Percentiles rank a stretch among this genome's conserved stretches.
phyloP scores from a whole-genome alignment of 1,284 basidiomycete species.

The Cutaneotrichosporon sp. region DNA sequence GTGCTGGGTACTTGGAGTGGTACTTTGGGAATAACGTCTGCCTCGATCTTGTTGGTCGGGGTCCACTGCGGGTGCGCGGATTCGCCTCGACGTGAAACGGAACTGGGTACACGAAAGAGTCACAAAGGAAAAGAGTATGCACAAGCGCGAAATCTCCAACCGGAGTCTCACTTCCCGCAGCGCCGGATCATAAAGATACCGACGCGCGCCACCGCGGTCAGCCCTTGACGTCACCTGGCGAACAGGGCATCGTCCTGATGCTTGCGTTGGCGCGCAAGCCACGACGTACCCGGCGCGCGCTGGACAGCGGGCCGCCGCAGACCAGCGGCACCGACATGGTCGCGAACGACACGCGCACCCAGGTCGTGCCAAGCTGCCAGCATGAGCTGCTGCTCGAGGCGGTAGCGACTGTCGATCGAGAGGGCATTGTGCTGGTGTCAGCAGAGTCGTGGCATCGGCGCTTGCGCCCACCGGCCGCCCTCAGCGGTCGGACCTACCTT shows the following conservation, averaged over 20 bases:
- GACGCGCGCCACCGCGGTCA: conserved; percentile 22
- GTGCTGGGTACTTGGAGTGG: not conserved
- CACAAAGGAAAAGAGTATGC: conserved; percentile 1
- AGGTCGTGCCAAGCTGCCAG: conserved; percentile 68
- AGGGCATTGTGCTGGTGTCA: conserved; percentile 14
- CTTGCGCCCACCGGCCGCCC: not conserved
- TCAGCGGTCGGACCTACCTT: conserved; percentile 56
- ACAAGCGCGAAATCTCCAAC: conserved; percentile 16
- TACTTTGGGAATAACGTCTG: not conserved
- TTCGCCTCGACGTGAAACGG: not conserved
- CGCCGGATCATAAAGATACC: conserved; percentile 14
- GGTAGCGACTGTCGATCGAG: conserved; percentile 56
- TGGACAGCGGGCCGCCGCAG: conserved; percentile 42
- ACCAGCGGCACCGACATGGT: conserved; percentile 39
- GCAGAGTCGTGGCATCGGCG: not conserved
- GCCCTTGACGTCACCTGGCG: conserved; percentile 24
- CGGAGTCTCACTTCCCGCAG: conserved; percentile 17
- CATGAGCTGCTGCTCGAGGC: conserved; percentile 76
- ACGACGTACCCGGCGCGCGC: conserved; percentile 58
- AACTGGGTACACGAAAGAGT: conserved; percentile 2
- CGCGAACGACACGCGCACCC: conserved; percentile 65
- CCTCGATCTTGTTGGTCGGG: not conserved
- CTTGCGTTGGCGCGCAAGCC: conserved; percentile 64
- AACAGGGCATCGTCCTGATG: conserved; percentile 45
- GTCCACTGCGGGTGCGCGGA: conserved; percentile 2